Conservation (phyloP, 768 basidiomycete species). For the Termitomyces sp. region DNA sequence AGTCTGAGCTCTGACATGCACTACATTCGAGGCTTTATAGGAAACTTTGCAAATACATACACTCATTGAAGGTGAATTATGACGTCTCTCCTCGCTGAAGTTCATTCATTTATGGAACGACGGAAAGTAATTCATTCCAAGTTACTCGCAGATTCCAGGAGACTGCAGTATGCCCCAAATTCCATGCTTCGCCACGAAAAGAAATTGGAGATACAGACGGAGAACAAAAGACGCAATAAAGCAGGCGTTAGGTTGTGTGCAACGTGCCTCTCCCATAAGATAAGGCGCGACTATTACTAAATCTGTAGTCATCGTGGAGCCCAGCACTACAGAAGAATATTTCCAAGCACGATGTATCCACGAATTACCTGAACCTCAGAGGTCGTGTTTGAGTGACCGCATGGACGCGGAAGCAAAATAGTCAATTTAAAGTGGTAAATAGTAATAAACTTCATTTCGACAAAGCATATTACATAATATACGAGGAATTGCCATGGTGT, state of each 20-base stretch:
- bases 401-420: background rate
- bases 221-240: conserved; percentile 1
- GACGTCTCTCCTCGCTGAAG: conserved; percentile 6
- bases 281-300: conserved; percentile 1
- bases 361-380: conserved; percentile 2
- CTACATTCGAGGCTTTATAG: conserved; percentile 11
- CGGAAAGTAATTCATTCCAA: conserved; percentile 15
- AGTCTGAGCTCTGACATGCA: conserved; percentile 3
- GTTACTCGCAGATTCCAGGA: conserved; percentile 1
- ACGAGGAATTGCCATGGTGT: background rate
- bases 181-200: background rate
- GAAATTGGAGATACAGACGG: background rate
- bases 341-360: conserved; percentile 5
- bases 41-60: background rate
- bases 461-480: conserved; percentile 9
- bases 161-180: conserved; percentile 5
- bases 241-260: background rate
- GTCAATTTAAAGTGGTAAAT: background rate
- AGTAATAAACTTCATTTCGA: conserved; percentile 1
- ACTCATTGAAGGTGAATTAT: conserved; percentile 6
- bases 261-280: conserved; percentile 1
- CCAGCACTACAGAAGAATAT: background rate
- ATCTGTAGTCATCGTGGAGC: background rate
- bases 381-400: conserved; percentile 7
- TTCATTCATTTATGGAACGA: conserved; percentile 16